Evolutionary conservation across 495 filamentous ascomycete genomes (phyloP).

Genomic region (Penicillium atrosanguineum): DNA sequence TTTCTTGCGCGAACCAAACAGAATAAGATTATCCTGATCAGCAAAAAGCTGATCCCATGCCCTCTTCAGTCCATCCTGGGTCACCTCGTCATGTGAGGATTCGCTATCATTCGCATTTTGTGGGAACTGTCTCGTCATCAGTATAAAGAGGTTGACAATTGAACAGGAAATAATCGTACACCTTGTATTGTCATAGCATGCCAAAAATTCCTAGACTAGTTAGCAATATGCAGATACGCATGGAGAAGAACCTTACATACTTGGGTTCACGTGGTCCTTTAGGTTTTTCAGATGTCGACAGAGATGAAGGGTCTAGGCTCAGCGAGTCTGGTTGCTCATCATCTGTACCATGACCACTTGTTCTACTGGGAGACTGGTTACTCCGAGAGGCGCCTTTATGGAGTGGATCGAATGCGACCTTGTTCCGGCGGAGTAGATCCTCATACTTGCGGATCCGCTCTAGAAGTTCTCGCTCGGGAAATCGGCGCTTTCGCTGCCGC

Average conservation of each 20-base stretch:
- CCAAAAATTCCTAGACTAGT: slow-evolving; percentile 41
- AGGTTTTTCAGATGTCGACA: slow-evolving; percentile 24
- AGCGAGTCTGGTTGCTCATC: slow-evolving; percentile 16
- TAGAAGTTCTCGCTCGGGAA: slow-evolving; percentile 54
- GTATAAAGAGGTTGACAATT: background rate
- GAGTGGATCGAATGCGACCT: slow-evolving; percentile 51
- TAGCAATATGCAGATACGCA: background rate
- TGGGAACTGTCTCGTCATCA: slow-evolving; percentile 1
- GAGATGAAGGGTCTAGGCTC: slow-evolving; percentile 11
- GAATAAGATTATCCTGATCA: slow-evolving; percentile 39
- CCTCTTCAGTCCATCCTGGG: slow-evolving; percentile 34
- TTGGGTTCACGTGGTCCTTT: slow-evolving; percentile 39
- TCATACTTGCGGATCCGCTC: slow-evolving; percentile 53
- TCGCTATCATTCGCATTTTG: slow-evolving; percentile 20
- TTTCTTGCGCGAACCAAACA: slow-evolving; percentile 45
- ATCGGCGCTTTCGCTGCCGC: slow-evolving; percentile 47
- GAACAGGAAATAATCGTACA: slow-evolving; percentile 29
- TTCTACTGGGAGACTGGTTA: background rate
- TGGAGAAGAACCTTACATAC: slow-evolving; percentile 21
- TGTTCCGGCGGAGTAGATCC: slow-evolving; percentile 48
- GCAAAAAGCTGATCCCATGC: slow-evolving; percentile 42
- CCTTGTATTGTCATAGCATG: slow-evolving; percentile 42
- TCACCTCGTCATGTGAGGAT: slow-evolving; percentile 25
- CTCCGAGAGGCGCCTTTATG: slow-evolving; percentile 23
- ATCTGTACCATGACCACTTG: slow-evolving; percentile 21